Conservation (phyloP, 108 stramenopile genomes). For the Cyclotella cryptica region DNA sequence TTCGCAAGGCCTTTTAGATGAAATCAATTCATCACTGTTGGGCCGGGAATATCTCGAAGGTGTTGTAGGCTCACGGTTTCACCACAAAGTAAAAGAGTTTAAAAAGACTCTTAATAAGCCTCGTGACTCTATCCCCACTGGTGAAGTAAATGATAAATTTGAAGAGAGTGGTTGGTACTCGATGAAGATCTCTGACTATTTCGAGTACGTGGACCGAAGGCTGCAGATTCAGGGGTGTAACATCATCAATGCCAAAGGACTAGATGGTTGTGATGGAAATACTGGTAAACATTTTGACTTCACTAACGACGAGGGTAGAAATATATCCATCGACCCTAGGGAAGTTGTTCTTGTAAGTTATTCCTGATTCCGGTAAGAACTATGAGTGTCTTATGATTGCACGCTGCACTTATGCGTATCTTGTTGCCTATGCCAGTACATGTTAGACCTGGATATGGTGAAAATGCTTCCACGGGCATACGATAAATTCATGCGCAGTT, state of each 20-base stretch:
- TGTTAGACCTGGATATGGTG: slow-evolving; percentile 77
- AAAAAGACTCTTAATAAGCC: slow-evolving; percentile 20
- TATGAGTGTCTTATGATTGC: background rate
- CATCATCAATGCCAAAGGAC: too few relatives aligned
- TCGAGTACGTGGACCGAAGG: slow-evolving; percentile 53
- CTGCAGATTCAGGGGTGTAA: background rate
- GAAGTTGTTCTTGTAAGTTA: slow-evolving; percentile 54
- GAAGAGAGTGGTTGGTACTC: slow-evolving; percentile 47
- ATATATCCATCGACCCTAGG: slow-evolving; percentile 47
- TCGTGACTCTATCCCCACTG: background rate
- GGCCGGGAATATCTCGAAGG: slow-evolving; percentile 48
- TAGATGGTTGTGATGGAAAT: too few relatives aligned
- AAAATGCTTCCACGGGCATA: slow-evolving; percentile 56
- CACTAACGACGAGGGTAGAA: slow-evolving; percentile 46
- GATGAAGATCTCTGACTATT: slow-evolving; percentile 69
- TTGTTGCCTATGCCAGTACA: slow-evolving; percentile 39
- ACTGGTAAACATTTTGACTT: slow-evolving; percentile 15
- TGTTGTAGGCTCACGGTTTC: slow-evolving; percentile 50
- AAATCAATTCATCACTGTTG: slow-evolving; percentile 51
- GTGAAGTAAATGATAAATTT: slow-evolving; percentile 6
- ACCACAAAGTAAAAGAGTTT: slow-evolving; percentile 70
- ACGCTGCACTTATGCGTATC: background rate
- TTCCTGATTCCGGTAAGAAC: background rate
- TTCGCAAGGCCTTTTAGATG: slow-evolving; percentile 61
- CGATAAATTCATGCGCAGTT: slow-evolving; percentile 59